A percentile compares a stretch with the other conserved stretches of the same genome.
phyloP scores from a whole-genome alignment of 2,329 filamentous ascomycete genomes.

The Zymoseptoria crescenta region DNA sequence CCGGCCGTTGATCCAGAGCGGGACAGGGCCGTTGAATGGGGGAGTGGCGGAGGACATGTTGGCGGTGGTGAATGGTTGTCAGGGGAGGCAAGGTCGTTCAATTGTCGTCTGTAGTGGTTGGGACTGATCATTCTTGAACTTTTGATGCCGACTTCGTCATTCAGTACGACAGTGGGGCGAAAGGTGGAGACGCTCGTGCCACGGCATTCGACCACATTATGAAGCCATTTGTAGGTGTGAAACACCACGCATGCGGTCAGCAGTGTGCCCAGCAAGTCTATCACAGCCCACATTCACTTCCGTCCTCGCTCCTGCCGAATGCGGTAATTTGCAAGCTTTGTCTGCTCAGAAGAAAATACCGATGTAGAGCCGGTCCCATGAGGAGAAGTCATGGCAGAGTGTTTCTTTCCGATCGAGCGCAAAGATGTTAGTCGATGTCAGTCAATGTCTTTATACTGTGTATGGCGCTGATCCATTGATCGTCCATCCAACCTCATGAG shows the following conservation, averaged over 20 bases:
- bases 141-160: no score
- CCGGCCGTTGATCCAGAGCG: slow-evolving; percentile 44
- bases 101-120: neutral
- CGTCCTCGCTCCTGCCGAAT: neutral
- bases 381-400: neutral
- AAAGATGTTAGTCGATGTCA: no score
- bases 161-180: no score
- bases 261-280: neutral
- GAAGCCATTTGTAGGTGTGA: no score
- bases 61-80: neutral
- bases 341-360: no score
- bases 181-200: no score
- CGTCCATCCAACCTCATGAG: neutral
- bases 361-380: no score
- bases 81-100: neutral
- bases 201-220: no score
- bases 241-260: no score
- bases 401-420: no score
- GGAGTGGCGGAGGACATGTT: neutral
- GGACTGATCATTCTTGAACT: no score
- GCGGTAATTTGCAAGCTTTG: neutral
- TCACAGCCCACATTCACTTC: neutral
- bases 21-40: slow-evolving; percentile 19
- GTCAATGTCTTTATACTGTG: no score
- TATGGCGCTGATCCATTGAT: neutral